These are phyloP conservation scores for Trametes meyenii DNA, from an alignment of 768 basidiomycete genomes.

Conservation along the genomic window DNA sequence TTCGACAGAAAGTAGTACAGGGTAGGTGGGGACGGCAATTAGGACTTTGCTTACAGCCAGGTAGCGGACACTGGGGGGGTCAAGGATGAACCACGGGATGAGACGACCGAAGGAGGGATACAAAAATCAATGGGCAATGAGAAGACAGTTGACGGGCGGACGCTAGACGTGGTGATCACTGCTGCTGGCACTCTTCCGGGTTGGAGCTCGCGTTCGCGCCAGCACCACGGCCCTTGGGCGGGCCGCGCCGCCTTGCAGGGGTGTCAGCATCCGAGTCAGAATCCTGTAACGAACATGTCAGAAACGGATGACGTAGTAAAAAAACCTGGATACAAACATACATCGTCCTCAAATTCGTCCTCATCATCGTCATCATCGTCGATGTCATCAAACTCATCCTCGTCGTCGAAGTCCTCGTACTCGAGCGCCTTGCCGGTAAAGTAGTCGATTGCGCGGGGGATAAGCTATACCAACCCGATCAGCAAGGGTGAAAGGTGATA, in stretches of 20 bases:
- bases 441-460: slow-evolving; percentile 94
- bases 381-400: slow-evolving; percentile 57
- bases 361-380: slow-evolving; percentile 61
- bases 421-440: slow-evolving; percentile 97
- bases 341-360: slow-evolving; percentile 63
- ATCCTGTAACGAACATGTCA: slow-evolving; percentile 45
- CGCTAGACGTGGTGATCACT: slow-evolving; percentile 47
- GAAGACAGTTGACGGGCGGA: neutral
- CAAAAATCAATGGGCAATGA: neutral
- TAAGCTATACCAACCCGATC: slow-evolving; percentile 57
- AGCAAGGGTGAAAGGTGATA: neutral
- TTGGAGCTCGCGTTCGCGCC: slow-evolving; percentile 56
- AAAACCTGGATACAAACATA: slow-evolving; percentile 32
- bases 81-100: neutral
- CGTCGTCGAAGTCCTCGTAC: slow-evolving; percentile 64
- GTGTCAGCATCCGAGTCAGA: slow-evolving; percentile 72
- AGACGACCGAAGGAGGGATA: neutral
- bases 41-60: slow-evolving; percentile 20
- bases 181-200: slow-evolving; percentile 91
- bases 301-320: neutral
- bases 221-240: slow-evolving; percentile 55
- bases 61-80: neutral
- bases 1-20: slow-evolving; percentile 20
- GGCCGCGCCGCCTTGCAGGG: slow-evolving; percentile 58
- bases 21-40: slow-evolving; percentile 9